Evolutionary conservation across 371 early-diverging fungal species (phyloP).

Genomic region (Apophysomyces sp.): DNA sequence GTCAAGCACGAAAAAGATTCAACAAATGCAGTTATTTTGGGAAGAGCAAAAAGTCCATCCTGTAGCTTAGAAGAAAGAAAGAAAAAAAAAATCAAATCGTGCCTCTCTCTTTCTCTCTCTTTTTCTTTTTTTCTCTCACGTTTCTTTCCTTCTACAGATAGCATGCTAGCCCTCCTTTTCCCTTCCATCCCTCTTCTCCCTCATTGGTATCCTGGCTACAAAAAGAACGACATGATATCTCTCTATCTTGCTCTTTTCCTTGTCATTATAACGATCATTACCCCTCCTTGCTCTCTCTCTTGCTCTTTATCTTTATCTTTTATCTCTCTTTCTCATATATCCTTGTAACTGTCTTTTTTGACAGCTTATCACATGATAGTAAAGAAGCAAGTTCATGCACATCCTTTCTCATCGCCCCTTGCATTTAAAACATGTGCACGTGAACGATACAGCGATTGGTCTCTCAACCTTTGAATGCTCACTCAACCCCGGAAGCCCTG

Average conservation of each 20-base stretch:
- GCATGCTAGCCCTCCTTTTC: too few relatives aligned
- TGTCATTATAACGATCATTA: neutral
- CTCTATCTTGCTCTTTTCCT: neutral
- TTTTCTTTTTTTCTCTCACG: too few relatives aligned
- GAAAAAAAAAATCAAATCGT: too few relatives aligned
- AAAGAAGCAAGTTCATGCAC: neutral
- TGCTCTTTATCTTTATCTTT: too few relatives aligned
- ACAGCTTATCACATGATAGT: neutral
- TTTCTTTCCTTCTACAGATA: too few relatives aligned
- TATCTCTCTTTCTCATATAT: neutral
- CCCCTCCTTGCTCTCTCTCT: neutral
- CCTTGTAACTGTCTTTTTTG: neutral
- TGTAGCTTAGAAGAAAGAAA: neutral
- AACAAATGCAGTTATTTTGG: conserved; percentile 49
- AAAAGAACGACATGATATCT: neutral
- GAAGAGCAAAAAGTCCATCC: conserved; percentile 16
- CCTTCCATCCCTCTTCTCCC: neutral
- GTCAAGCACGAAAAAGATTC: conserved; percentile 36
- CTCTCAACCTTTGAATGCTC: too few relatives aligned
- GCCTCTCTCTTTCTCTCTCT: too few relatives aligned
- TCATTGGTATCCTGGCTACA: neutral
- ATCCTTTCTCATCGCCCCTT: neutral
- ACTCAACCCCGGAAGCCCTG: too few relatives aligned
- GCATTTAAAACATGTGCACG: too few relatives aligned
- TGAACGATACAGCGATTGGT: too few relatives aligned